A percentile compares a stretch with the other conserved stretches of the same genome.
These are phyloP conservation scores for Colletotrichum ledebouriae DNA, from an alignment of 2,329 filamentous ascomycete species.

Conservation along the genomic window DNA sequence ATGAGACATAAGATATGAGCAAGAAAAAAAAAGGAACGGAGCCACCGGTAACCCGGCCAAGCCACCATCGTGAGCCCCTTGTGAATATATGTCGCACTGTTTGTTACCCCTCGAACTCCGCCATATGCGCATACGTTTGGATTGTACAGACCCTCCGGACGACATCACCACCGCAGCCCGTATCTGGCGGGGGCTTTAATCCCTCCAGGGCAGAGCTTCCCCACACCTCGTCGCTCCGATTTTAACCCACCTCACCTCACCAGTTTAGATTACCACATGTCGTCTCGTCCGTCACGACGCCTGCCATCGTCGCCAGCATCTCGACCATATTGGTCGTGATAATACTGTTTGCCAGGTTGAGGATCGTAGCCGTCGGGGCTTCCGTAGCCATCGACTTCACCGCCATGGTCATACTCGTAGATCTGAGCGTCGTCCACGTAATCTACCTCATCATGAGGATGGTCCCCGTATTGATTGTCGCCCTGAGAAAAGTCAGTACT, in stretches of 20 bases:
- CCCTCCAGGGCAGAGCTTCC: slow-evolving; percentile 27
- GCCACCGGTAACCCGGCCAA: background rate
- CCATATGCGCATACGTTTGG: slow-evolving; percentile 37
- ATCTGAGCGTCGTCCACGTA: slow-evolving; percentile 67
- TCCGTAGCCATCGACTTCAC: slow-evolving; percentile 57
- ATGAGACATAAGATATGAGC: slow-evolving; percentile 16
- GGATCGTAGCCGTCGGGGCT: slow-evolving; percentile 53
- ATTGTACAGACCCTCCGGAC: slow-evolving; percentile 34
- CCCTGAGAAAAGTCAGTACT: slow-evolving; percentile 50
- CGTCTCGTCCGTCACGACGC: slow-evolving; percentile 53
- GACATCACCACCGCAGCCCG: background rate
- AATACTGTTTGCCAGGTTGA: slow-evolving; percentile 57
- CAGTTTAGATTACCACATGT: slow-evolving; percentile 58
- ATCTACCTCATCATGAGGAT: slow-evolving; percentile 59
- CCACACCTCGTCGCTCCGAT: background rate
- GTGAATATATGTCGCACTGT: slow-evolving; percentile 37
- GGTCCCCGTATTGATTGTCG: slow-evolving; percentile 62
- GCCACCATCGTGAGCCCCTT: slow-evolving; percentile 11
- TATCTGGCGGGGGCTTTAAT: background rate
- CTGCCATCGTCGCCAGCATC: slow-evolving; percentile 49
- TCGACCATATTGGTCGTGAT: slow-evolving; percentile 53
- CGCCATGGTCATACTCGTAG: slow-evolving; percentile 65
- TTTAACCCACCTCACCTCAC: background rate
- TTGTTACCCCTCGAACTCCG: slow-evolving; percentile 38
- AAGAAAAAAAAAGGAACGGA: background rate